These are phyloP conservation scores for Didymella exigua DNA, from an alignment of 2,329 filamentous ascomycete species.

Conservation along the genomic window DNA sequence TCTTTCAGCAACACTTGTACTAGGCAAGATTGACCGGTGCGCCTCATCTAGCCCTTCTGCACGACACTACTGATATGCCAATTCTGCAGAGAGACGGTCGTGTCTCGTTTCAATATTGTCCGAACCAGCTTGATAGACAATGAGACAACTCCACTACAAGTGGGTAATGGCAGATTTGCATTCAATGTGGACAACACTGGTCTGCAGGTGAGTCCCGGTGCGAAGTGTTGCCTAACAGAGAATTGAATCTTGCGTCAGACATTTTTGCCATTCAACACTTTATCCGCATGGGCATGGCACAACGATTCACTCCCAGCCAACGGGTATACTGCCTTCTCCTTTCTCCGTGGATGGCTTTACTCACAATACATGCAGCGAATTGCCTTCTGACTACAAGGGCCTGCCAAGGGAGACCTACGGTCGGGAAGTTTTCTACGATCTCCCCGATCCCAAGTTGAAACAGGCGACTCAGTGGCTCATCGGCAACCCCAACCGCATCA, in stretches of 20 bases:
- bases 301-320: conserved; percentile 51
- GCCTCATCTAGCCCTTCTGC: neutral
- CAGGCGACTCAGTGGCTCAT: conserved; percentile 59
- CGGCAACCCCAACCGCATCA: conserved; percentile 58
- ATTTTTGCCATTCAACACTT: conserved; percentile 48
- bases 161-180: conserved; percentile 56
- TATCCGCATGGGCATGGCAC: conserved; percentile 54
- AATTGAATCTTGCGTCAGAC: conserved; percentile 24
- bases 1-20: neutral
- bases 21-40: conserved; percentile 25
- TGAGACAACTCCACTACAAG: conserved; percentile 57
- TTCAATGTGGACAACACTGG: conserved; percentile 55
- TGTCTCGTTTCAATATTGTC: conserved; percentile 30
- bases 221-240: neutral
- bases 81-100: conserved; percentile 13
- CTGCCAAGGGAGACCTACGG: conserved; percentile 51
- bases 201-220: conserved; percentile 40
- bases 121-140: conserved; percentile 35
- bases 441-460: conserved; percentile 48
- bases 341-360: neutral
- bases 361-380: conserved; percentile 17
- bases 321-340: conserved; percentile 30
- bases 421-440: conserved; percentile 50
- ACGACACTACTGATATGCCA: neutral
- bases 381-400: conserved; percentile 37